Conservation (phyloP, 2,329 filamentous ascomycete species). For the Colletotrichum euphorbiae region DNA sequence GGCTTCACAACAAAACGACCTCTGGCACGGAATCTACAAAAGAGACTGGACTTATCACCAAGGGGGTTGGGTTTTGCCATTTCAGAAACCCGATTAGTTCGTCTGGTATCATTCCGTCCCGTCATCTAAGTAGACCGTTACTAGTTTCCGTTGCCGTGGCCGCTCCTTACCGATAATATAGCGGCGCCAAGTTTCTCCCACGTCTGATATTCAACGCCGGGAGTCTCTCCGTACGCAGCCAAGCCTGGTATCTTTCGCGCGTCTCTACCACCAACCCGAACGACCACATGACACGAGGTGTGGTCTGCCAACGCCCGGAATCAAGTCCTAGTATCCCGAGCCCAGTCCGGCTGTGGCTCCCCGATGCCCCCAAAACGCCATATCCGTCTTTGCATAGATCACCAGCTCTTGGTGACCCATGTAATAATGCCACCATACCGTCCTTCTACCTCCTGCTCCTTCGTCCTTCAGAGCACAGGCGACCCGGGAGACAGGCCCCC, state of each 20-base stretch:
- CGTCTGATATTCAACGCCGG: constrained; percentile 10
- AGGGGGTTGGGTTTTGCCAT: too few relatives aligned
- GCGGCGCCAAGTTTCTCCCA: constrained; percentile 14
- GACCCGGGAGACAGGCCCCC: constrained; percentile 34
- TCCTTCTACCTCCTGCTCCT: neutral
- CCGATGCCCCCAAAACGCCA: constrained; percentile 30
- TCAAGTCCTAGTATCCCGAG: constrained; percentile 15
- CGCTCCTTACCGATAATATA: neutral
- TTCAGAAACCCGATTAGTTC: neutral
- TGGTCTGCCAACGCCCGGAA: constrained; percentile 20
- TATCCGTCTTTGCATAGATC: constrained; percentile 21
- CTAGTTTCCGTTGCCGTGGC: neutral
- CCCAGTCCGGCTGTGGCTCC: constrained; percentile 30
- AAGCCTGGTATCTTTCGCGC: constrained; percentile 27
- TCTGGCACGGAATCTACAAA: neutral
- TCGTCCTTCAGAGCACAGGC: constrained; percentile 17
- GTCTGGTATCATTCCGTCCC: constrained; percentile 29
- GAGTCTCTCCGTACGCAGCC: constrained; percentile 12
- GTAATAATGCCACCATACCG: constrained; percentile 1
- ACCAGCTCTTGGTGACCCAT: constrained; percentile 27
- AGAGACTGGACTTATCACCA: too few relatives aligned
- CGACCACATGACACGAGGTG: constrained; percentile 14
- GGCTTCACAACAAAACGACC: neutral
- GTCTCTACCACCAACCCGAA: neutral
- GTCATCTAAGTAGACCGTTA: neutral